A percentile compares a stretch with the other conserved stretches of the same genome.
phyloP scores from a whole-genome alignment of 345 rosid genomes.

The Citrus sinensis region DVS_A1.0 CM039163.1:40427001-40427500 shows the following conservation, averaged over 20 bases:
- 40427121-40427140: neutral
- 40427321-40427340: neutral
- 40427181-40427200: neutral
- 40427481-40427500: neutral
- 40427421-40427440: conserved; percentile 1
- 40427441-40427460: conserved; percentile 16
- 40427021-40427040: neutral
- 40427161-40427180: neutral
- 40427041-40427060: neutral
- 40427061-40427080: neutral
- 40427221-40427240: neutral
- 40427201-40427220: neutral
- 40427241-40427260: neutral
- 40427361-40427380: conserved; percentile 27
- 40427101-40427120: neutral
- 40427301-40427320: neutral
- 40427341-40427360: neutral
- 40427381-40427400: neutral
- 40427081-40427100: neutral
- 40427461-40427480: conserved; percentile 1
- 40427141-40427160: neutral
- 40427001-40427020: neutral
- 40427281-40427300: neutral
- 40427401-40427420: conserved; percentile 5
- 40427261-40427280: neutral